Percentiles rank a stretch among this genome's conserved stretches.
Evolutionary conservation across 331 rosid genomes (phyloP).

Genomic region (Telfairia occidentalis): DNA sequence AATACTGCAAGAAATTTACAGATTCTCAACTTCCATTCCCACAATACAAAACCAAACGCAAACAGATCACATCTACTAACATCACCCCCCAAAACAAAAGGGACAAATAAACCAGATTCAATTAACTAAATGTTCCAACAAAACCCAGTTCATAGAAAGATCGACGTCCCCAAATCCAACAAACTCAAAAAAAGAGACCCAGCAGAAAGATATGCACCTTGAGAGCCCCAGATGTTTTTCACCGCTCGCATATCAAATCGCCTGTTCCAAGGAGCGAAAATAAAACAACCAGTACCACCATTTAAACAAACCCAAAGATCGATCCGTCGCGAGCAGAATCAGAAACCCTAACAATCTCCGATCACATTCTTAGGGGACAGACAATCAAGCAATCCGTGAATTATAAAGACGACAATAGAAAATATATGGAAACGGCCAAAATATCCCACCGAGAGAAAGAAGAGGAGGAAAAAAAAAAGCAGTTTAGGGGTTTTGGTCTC

Average conservation of each 20-base stretch:
- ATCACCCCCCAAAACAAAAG: background rate
- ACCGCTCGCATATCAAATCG: conserved; percentile 2
- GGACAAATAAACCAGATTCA: background rate
- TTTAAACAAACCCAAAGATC: background rate
- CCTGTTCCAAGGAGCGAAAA: background rate
- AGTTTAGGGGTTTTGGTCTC: background rate
- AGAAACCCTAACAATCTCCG: conserved; percentile 8
- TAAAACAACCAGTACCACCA: background rate
- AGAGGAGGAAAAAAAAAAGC: background rate
- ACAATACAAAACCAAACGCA: background rate
- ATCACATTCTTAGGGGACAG: background rate
- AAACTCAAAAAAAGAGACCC: background rate
- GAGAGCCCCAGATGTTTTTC: background rate
- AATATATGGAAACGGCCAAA: background rate
- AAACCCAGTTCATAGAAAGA: background rate
- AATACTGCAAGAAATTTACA: conserved; percentile 2
- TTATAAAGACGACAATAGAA: background rate
- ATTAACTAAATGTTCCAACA: background rate
- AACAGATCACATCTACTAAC: background rate
- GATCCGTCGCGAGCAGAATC: background rate
- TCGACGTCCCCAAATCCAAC: background rate
- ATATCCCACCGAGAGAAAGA: background rate
- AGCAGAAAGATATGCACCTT: background rate
- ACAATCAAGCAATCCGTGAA: conserved; percentile 1
- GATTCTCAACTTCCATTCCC: background rate